These are phyloP conservation scores for Ogataea pilisensis DNA, from an alignment of 805 yeast genomes.

Conservation along the genomic window DNA sequence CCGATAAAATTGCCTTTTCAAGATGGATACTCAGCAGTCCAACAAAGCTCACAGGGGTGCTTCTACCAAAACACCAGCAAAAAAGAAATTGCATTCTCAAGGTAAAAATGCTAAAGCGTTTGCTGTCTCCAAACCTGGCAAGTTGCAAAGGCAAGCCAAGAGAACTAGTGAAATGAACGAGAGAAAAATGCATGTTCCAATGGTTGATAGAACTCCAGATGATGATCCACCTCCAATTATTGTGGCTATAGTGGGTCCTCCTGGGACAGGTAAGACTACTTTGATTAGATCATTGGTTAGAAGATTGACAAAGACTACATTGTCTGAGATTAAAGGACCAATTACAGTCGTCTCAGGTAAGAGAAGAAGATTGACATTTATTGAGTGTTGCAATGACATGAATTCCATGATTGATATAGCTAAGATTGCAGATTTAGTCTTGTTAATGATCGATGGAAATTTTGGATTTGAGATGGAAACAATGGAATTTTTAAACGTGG, in stretches of 20 bases:
- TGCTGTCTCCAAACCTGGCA: slow-evolving; percentile 81
- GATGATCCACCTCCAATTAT: slow-evolving; percentile 97
- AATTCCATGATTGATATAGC: slow-evolving; percentile 97
- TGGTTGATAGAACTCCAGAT: slow-evolving; percentile 96
- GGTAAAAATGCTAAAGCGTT: slow-evolving; percentile 84
- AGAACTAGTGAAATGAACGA: slow-evolving; percentile 82
- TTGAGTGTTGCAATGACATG: slow-evolving; percentile 89
- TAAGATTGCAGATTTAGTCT: slow-evolving; percentile 88
- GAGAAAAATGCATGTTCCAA: slow-evolving; percentile 87
- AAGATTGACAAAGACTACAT: slow-evolving; percentile 80
- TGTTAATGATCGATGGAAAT: slow-evolving; percentile 90
- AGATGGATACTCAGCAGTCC: slow-evolving; percentile 26
- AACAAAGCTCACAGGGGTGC: slow-evolving; percentile 82
- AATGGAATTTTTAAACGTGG: slow-evolving; percentile 94
- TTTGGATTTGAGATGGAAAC: slow-evolving; percentile 99
- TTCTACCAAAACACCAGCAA: slow-evolving; percentile 52
- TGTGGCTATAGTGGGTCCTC: slow-evolving; percentile 97
- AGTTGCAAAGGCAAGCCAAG: slow-evolving; percentile 76
- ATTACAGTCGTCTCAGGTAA: slow-evolving; percentile 96
- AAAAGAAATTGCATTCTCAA: slow-evolving; percentile 82
- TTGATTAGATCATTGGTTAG: slow-evolving; percentile 84
- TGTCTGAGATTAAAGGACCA: slow-evolving; percentile 90
- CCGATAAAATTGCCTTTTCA: neutral
- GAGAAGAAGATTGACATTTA: slow-evolving; percentile 83
- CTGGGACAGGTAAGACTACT: slow-evolving; percentile 97